These are phyloP conservation scores for Fomes fomentarius DNA, from an alignment of 1,284 basidiomycete genomes.

Conservation along the genomic window DNA sequence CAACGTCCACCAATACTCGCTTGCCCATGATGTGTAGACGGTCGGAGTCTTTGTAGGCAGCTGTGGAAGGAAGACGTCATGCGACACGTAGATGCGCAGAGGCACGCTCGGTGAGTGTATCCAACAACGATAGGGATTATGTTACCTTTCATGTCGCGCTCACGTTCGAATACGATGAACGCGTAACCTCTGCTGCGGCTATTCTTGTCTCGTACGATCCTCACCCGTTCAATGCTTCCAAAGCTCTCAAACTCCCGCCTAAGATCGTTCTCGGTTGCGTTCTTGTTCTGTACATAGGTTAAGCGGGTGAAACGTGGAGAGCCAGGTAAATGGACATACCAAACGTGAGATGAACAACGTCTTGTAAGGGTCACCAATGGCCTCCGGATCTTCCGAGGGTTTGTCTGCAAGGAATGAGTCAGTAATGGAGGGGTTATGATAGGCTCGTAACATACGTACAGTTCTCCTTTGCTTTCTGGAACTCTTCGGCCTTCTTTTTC, in stretches of 20 bases:
- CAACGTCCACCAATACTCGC: conserved; percentile 95
- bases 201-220: conserved; percentile 90
- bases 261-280: conserved; percentile 88
- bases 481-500: conserved; percentile 80
- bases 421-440: conserved; percentile 1
- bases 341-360: conserved; percentile 96
- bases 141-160: conserved; percentile 98
- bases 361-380: conserved; percentile 98
- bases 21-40: conserved; percentile 95
- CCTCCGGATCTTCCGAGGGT: conserved; percentile 89
- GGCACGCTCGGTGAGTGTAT: conserved; percentile 28
- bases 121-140: conserved; percentile 12
- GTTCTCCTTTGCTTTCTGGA: conserved; percentile 79
- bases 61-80: conserved; percentile 46
- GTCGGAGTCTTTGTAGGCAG: conserved; percentile 99
- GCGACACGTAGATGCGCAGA: conserved; percentile 20
- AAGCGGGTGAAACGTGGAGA: background rate
- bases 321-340: conserved; percentile 55
- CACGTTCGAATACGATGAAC: conserved; percentile 96
- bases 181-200: conserved; percentile 91
- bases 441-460: conserved; percentile 55
- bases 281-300: conserved; percentile 67
- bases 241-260: conserved; percentile 95
- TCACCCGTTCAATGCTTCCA: conserved; percentile 91
- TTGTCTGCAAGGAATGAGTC: conserved; percentile 64